Base-by-base conservation (phyloP, 2,329 filamentous ascomycete genomes). In the Alternaria triticimaculans region DNA sequence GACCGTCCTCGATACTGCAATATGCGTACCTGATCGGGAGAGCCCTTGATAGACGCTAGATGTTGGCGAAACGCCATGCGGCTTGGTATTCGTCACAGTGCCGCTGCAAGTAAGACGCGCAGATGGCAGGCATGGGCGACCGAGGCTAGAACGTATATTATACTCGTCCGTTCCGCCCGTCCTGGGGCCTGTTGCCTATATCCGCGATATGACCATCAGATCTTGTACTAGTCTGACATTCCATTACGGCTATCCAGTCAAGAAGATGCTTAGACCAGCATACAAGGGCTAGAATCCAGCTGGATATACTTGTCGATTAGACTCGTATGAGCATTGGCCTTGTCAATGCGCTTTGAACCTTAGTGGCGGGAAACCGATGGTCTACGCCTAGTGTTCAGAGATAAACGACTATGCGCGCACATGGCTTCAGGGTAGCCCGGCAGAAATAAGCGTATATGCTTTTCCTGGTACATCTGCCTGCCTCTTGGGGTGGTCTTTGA, bases 91-190 rank as follows among this genome's bases (percentile, higher is more conserved):
- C 48, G 48, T 54, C 49, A 54, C 57, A 20, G 41, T 25, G 12
- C 48, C 49, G 57, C 57, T 59, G 49, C 49, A 54, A 45, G 57
- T 54, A 54, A 59, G 57, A 59, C 49, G 48, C 28, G 26, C 57
- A 59, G 49, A 23, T 26, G 33, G 41, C 41, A 28, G 30, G 48
- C 48, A 20, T 26, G 21, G 57, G 50, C 23, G 48, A 28, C 9
- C 25, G 26, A 46, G 49, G 50, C 57, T 46, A 54, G 30, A 30
- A 33, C 57, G 15, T 46, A 54, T 23, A 15, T 21, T 41, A 25
- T 23, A 25, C 28, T 45, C 25, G 37, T 15, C n/a, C 26, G 37
- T 33, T 59, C 30, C 18, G 33, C 25, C 55, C 28, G n/a, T 44
- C 9, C 25, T 41, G 18, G 18, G 14, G 14, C 25, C 5, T 25